Percentiles rank a stretch among this genome's conserved stretches.
Conservation (phyloP, 2,329 filamentous ascomycete species). For the Grosmannia huntii region DNA sequence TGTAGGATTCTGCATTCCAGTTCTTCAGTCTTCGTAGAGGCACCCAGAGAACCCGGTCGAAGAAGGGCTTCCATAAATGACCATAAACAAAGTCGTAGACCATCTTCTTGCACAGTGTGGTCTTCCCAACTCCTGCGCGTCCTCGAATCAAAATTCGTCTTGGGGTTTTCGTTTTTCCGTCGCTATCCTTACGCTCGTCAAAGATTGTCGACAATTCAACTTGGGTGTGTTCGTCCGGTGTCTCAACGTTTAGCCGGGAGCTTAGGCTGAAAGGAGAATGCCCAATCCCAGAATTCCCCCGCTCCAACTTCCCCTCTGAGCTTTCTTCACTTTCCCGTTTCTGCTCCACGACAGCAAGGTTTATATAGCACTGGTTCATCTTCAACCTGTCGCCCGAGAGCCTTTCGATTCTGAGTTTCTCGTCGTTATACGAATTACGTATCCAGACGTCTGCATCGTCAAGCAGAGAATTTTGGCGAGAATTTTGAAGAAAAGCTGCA, state of each 20-base stretch:
- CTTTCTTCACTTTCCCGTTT: too few species aligned
- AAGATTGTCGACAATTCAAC: constrained; percentile 14
- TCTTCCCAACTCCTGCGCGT: constrained; percentile 26
- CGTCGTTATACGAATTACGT: constrained; percentile 14
- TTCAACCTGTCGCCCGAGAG: constrained; percentile 20
- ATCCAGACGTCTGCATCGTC: constrained; percentile 14
- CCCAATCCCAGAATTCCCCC: too few species aligned
- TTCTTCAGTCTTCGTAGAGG: constrained; percentile 23
- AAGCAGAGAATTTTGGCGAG: constrained; percentile 11
- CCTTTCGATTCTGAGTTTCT: constrained; percentile 19
- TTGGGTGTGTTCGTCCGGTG: too few species aligned
- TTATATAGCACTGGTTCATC: constrained; percentile 27
- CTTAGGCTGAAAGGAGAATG: constrained; percentile 7
- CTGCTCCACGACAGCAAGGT: constrained; percentile 8
- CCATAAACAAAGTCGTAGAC: constrained; percentile 20
- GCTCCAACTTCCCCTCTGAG: too few species aligned
- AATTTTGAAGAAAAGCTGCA: constrained; percentile 7
- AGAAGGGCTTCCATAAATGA: constrained; percentile 16
- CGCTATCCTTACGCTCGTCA: constrained; percentile 11
- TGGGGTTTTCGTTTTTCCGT: constrained; percentile 3
- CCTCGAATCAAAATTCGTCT: constrained; percentile 24
- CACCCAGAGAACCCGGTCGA: constrained; percentile 26
- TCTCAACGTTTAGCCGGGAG: neutral
- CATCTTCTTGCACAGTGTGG: constrained; percentile 29
- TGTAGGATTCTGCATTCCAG: constrained; percentile 9